Evolutionary conservation across 192 early-diverging fungal genomes (phyloP).

Genomic region (Linnemannia zychae): DNA sequence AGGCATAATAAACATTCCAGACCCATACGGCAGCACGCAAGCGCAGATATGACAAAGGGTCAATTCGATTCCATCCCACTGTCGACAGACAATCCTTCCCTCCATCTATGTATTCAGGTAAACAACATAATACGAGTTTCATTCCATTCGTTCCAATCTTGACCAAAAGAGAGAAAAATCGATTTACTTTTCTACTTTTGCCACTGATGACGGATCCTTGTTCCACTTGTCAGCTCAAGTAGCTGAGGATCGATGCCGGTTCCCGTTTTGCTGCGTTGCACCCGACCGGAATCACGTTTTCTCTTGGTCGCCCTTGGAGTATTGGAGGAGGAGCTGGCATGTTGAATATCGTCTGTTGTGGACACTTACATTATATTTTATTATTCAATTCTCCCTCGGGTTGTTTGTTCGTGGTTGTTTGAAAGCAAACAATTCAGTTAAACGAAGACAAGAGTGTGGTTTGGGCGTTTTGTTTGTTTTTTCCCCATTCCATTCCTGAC

Average conservation of each 20-base stretch:
- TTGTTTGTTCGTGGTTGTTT: too few relatives aligned
- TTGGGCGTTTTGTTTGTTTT: background rate
- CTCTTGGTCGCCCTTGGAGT: background rate
- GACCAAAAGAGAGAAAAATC: background rate
- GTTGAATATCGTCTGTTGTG: background rate
- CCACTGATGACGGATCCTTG: background rate
- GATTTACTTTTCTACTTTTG: background rate
- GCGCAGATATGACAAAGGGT: background rate
- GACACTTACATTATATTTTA: background rate
- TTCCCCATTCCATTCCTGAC: slow-evolving; percentile 20
- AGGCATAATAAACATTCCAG: background rate
- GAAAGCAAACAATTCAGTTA: background rate
- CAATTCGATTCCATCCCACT: background rate
- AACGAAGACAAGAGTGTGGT: background rate
- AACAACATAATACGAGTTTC: background rate
- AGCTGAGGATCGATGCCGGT: slow-evolving; percentile 20
- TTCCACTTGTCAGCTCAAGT: background rate
- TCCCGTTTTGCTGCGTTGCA: slow-evolving; percentile 17
- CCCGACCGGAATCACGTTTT: slow-evolving; percentile 18
- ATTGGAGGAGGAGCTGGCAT: background rate
- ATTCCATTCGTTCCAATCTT: background rate
- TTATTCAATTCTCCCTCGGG: background rate
- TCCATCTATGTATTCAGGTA: background rate
- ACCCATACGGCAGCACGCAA: background rate
- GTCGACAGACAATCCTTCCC: too few relatives aligned